Percentiles rank a stretch among this genome's conserved stretches.
Conservation (phyloP, 1,284 basidiomycete species). For the Tremellales sp. region DNA sequence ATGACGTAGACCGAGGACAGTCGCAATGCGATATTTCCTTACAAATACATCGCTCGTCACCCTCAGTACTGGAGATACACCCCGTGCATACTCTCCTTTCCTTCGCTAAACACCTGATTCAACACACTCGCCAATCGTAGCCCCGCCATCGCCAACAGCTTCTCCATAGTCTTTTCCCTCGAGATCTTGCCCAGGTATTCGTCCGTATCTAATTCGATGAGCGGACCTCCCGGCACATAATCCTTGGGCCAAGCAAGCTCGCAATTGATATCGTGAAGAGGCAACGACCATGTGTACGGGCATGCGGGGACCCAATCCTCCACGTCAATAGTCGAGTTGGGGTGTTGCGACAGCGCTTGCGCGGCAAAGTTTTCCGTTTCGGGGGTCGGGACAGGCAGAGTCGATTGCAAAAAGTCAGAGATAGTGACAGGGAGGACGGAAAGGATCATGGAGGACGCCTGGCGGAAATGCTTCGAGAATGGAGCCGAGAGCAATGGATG, state of each 20-base stretch:
- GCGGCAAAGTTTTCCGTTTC: constrained; percentile 25
- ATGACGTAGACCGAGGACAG: no score
- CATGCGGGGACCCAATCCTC: no score
- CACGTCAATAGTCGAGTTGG: constrained; percentile 23
- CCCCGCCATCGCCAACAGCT: constrained; percentile 73
- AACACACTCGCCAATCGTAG: constrained; percentile 74
- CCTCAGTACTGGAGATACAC: background rate
- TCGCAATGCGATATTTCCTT: no score
- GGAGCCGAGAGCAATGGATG: constrained; percentile 17
- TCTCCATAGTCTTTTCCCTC: constrained; percentile 69
- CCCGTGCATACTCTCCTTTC: background rate
- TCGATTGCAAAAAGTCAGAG: constrained; percentile 9
- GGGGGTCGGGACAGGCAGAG: constrained; percentile 12
- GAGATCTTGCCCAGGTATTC: constrained; percentile 69
- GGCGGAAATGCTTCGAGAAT: constrained; percentile 18
- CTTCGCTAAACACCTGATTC: constrained; percentile 50
- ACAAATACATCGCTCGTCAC: no score
- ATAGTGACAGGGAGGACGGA: constrained; percentile 17
- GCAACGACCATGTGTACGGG: constrained; percentile 63
- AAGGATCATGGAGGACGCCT: constrained; percentile 15
- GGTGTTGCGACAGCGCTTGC: constrained; percentile 22
- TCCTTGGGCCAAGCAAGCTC: constrained; percentile 69
- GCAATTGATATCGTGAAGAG: constrained; percentile 72
- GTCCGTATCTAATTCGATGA: constrained; percentile 79
- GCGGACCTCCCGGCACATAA: constrained; percentile 40